Conservation (phyloP, 2,329 filamentous ascomycete genomes). For the Aurifilum marmelostoma region DNA sequence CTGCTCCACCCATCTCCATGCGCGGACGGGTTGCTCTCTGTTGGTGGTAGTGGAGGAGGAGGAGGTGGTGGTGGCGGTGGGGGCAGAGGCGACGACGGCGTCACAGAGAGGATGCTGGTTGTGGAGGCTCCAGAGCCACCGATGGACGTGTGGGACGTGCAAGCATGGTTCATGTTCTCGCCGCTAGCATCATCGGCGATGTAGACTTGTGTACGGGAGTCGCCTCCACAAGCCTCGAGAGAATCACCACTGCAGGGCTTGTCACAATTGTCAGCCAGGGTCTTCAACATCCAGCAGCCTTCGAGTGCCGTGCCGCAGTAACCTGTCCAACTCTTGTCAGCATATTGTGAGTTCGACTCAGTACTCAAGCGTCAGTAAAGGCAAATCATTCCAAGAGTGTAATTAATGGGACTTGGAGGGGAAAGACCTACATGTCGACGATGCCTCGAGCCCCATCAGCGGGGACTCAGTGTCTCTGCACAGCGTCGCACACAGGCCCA, state of each 20-base stretch:
- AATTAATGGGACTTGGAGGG: no score
- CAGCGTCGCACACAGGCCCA: background rate
- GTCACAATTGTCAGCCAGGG: background rate
- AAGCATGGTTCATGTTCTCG: background rate
- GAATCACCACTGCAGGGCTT: background rate
- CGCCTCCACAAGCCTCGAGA: background rate
- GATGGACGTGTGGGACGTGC: background rate
- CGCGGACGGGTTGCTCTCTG: background rate
- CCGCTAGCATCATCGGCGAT: background rate
- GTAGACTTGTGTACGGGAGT: background rate
- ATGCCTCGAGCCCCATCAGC: background rate
- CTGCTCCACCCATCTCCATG: background rate
- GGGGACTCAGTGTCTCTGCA: background rate
- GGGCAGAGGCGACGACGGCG: background rate
- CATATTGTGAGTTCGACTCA: background rate
- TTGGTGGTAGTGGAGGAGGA: no score
- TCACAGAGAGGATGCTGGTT: background rate
- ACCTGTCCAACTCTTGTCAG: background rate
- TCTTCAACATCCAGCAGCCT: background rate
- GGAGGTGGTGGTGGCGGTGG: background rate
- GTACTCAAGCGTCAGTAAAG: no score
- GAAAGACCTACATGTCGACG: background rate
- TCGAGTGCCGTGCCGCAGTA: conserved; percentile 4
- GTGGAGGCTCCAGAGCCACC: background rate
- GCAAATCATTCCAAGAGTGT: no score